Evolutionary conservation across 2,329 filamentous ascomycete genomes (phyloP).

Genomic region (Penicillium psychrosexuale): DNA sequence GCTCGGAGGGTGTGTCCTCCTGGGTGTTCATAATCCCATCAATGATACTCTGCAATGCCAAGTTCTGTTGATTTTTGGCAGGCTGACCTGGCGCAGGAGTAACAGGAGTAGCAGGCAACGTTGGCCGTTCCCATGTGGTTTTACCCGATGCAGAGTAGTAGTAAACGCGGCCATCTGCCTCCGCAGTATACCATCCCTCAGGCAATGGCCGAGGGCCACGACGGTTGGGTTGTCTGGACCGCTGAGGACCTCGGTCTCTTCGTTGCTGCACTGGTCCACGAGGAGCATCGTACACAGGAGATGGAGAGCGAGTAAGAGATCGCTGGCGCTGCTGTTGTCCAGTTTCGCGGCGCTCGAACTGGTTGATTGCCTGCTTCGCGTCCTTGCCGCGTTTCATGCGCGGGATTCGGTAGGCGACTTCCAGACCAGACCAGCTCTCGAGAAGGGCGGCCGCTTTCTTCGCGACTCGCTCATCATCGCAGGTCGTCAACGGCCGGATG

Average conservation of each 20-base stretch:
- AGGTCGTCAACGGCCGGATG: slow-evolving; percentile 64
- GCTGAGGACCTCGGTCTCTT: slow-evolving; percentile 59
- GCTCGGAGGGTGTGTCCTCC: slow-evolving; percentile 51
- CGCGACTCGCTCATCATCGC: slow-evolving; percentile 71
- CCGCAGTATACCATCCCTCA: slow-evolving; percentile 79
- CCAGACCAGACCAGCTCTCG: slow-evolving; percentile 82
- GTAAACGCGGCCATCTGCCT: slow-evolving; percentile 67
- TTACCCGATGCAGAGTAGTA: slow-evolving; percentile 78
- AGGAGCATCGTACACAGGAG: slow-evolving; percentile 46
- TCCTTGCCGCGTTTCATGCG: slow-evolving; percentile 70
- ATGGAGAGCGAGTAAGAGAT: slow-evolving; percentile 52
- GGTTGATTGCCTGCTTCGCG: slow-evolving; percentile 57
- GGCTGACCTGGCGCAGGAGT: slow-evolving; percentile 43
- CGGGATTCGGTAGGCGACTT: slow-evolving; percentile 88
- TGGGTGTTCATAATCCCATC: slow-evolving; percentile 75
- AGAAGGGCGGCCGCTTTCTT: slow-evolving; percentile 68
- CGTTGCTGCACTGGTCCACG: slow-evolving; percentile 47
- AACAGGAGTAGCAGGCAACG: slow-evolving; percentile 62
- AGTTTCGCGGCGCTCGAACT: slow-evolving; percentile 57
- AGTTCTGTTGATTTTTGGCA: slow-evolving; percentile 68
- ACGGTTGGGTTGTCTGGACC: slow-evolving; percentile 53
- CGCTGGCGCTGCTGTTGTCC: slow-evolving; percentile 50
- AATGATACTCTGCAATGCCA: slow-evolving; percentile 78
- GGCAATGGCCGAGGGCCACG: slow-evolving; percentile 62
- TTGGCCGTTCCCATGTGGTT: slow-evolving; percentile 80